Percentiles rank a stretch among this genome's conserved stretches.
phyloP scores from a whole-genome alignment of 1,284 basidiomycete genomes.

The Salmacisia buchloeana region DNA sequence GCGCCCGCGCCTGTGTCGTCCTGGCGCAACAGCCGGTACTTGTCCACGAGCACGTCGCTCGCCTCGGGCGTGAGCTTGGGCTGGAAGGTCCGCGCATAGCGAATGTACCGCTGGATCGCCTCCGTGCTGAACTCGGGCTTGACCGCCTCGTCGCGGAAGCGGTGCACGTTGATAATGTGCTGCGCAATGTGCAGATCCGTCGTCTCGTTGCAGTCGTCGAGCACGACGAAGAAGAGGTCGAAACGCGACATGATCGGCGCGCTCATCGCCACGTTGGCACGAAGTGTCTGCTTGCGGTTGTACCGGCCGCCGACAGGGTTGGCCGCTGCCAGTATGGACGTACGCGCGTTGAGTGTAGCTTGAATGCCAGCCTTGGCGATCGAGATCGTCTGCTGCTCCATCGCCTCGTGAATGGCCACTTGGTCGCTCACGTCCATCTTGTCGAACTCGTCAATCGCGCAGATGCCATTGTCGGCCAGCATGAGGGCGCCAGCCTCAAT shows the following conservation, averaged over 20 bases:
- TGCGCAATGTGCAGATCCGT: slow-evolving; percentile 88
- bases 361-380: slow-evolving; percentile 99
- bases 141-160: slow-evolving; percentile 89
- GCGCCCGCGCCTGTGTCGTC: slow-evolving; percentile 72
- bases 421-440: slow-evolving; percentile 99
- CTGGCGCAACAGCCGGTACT: slow-evolving; percentile 84
- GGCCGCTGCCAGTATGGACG: slow-evolving; percentile 93
- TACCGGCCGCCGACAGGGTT: slow-evolving; percentile 96
- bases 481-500: slow-evolving; percentile 94
- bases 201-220: slow-evolving; percentile 93
- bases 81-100: slow-evolving; percentile 91
- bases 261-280: slow-evolving; percentile 96
- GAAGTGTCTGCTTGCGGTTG: slow-evolving; percentile 85
- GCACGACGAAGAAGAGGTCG: slow-evolving; percentile 95
- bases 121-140: slow-evolving; percentile 95
- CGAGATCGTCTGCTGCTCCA: slow-evolving; percentile 99
- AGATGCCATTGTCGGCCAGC: slow-evolving; percentile 99
- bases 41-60: slow-evolving; percentile 86
- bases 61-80: slow-evolving; percentile 79
- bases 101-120: slow-evolving; percentile 89
- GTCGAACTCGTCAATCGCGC: slow-evolving; percentile 99
- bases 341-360: slow-evolving; percentile 94
- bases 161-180: slow-evolving; percentile 97
- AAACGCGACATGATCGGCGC: slow-evolving; percentile 99
- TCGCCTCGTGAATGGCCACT: slow-evolving; percentile 98